A percentile compares a stretch with the other conserved stretches of the same genome.
phyloP scores from a whole-genome alignment of 805 yeast genomes.

The Danielia oregonensis region DNA sequence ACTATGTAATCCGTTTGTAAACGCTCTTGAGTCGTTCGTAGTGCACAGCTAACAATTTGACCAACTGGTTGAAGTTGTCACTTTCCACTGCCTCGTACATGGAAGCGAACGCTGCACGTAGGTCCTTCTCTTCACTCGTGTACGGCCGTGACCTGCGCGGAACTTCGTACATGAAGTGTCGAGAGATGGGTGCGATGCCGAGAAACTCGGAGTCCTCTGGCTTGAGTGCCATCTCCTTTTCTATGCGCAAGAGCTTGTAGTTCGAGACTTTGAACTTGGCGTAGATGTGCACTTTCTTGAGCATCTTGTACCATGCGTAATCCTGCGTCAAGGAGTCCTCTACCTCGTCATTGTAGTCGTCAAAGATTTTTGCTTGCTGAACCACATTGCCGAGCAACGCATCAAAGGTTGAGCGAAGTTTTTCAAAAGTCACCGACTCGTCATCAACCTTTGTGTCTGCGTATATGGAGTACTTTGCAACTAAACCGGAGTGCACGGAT shows the following conservation, averaged over 20 bases:
- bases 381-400: slow-evolving; percentile 1
- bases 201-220: slow-evolving; percentile 16
- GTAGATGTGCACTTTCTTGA: slow-evolving; percentile 56
- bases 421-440: slow-evolving; percentile 5
- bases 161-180: slow-evolving; percentile 13
- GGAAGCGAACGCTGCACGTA: slow-evolving; percentile 14
- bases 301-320: slow-evolving; percentile 72
- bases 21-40: slow-evolving; percentile 14
- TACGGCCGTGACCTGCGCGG: slow-evolving; percentile 7
- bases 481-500: slow-evolving; percentile 14
- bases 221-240: slow-evolving; percentile 23
- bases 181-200: not conserved
- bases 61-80: slow-evolving; percentile 6
- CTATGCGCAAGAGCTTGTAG: slow-evolving; percentile 43
- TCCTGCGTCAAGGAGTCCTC: slow-evolving; percentile 55
- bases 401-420: slow-evolving; percentile 21
- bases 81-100: slow-evolving; percentile 14
- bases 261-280: slow-evolving; percentile 55
- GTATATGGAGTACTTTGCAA: slow-evolving; percentile 19
- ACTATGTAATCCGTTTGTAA: slow-evolving; percentile 5
- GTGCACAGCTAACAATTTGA: slow-evolving; percentile 7
- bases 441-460: slow-evolving; percentile 16
- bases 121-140: slow-evolving; percentile 1
- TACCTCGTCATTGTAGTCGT: slow-evolving; percentile 43
- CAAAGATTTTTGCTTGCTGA: slow-evolving; percentile 40